Base-by-base conservation (phyloP, 768 basidiomycete species). In the Rhizopogon vesiculosus region DNA sequence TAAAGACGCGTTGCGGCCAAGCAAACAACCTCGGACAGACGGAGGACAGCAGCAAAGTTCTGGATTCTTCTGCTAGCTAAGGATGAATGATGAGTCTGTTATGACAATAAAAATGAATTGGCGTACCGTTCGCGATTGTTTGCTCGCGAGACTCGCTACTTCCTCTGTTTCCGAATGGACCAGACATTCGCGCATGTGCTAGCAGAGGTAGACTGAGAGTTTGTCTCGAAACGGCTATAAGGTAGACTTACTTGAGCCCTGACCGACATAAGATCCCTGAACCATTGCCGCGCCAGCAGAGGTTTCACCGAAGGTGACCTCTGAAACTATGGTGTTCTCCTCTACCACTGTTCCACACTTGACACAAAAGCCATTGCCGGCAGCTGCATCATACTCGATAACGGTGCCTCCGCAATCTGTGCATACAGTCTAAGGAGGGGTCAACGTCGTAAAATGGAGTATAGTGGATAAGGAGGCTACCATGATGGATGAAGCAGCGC, bases 291-390 rank as follows among this genome's bases (percentile, higher is more conserved):
- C 92, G 25, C 97, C 97, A 29, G 82, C 80, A 10, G 88, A 82
- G 4, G 90, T 89, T 76, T 99, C 97, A n/a, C 93, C 93, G 62
- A 99, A 99, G 1, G 86, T 85, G 54, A 99, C 84, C 68, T 99
- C 97, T 59, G 87, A 90, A 9, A 98, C 92, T 57, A 98, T 93
- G 2, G 88, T 84, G 65, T 93, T 94, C 71, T 97, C 92, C 72
- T 96, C 93, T 9, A 96, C 78, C 16, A 98, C 93, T 7, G 87
- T 89, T 45, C 92, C 93, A 62, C 95, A 98, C 61, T 81, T 76
- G 1, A 88, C 81, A 62, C 93, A 95, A 66, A 92, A 89, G 5
- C 89, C 89, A 60, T 90, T 90, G 8, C 91, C 91, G 5, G 89
- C 89, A 12, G 89, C 85, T 33, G 85, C 75, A 69, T 92, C 89